phyloP scores from a whole-genome alignment of 192 early-diverging fungal species.

The Dissophora ornata region DNA sequence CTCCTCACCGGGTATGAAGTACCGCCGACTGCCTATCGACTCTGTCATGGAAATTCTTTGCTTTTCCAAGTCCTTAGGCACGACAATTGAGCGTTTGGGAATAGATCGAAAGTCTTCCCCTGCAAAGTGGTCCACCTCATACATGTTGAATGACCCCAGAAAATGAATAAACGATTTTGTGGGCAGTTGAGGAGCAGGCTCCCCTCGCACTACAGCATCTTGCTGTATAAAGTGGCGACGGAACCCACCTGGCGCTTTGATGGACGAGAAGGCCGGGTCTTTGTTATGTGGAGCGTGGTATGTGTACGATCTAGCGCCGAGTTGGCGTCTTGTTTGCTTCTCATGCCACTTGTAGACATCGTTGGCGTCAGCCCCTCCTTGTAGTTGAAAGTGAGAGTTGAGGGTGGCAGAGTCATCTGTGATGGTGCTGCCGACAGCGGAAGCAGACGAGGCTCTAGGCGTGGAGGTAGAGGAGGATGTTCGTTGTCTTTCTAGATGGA shows the following conservation, averaged over 20 bases:
- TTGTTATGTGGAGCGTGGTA: slow-evolving; percentile 43
- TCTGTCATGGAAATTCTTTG: slow-evolving; percentile 16
- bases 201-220: slow-evolving; percentile 72
- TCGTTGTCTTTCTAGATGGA: background rate
- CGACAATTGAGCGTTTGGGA: slow-evolving; percentile 22
- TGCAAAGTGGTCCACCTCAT: slow-evolving; percentile 61
- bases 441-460: background rate
- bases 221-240: slow-evolving; percentile 83
- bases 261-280: slow-evolving; percentile 53
- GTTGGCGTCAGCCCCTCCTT: slow-evolving; percentile 56
- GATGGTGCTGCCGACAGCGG: background rate
- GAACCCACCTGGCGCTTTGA: slow-evolving; percentile 85
- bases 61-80: slow-evolving; percentile 43
- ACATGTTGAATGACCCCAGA: slow-evolving; percentile 51
- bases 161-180: slow-evolving; percentile 50
- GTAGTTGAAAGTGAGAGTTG: slow-evolving; percentile 57
- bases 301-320: slow-evolving; percentile 47
- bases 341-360: slow-evolving; percentile 62
- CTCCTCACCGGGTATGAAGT: slow-evolving; percentile 27
- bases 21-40: slow-evolving; percentile 11
- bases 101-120: slow-evolving; percentile 56
- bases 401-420: slow-evolving; percentile 4
- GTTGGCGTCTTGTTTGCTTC: slow-evolving; percentile 34
- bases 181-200: slow-evolving; percentile 61
- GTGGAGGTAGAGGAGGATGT: background rate